Conservation (phyloP, 2,329 filamentous ascomycete species). For the Fonsecaea pedrosoi region DNA sequence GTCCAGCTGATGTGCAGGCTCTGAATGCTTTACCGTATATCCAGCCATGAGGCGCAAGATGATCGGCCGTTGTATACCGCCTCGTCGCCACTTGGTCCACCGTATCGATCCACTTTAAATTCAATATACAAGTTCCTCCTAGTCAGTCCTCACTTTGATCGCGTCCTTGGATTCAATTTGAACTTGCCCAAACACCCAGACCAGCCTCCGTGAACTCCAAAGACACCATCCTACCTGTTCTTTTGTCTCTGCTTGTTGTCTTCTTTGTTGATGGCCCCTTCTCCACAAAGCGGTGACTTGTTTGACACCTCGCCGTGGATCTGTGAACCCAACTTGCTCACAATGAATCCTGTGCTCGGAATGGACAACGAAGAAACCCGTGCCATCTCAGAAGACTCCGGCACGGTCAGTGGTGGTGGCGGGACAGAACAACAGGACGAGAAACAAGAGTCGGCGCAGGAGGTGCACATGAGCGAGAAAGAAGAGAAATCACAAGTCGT, state of each 20-base stretch:
- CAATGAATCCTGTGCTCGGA: not conserved
- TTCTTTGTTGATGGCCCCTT: not conserved
- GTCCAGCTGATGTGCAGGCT: too few relatives aligned
- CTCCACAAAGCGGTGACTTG: not conserved
- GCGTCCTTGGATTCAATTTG: too few relatives aligned
- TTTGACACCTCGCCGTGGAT: not conserved
- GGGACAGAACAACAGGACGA: not conserved
- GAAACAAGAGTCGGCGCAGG: not conserved
- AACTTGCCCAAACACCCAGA: too few relatives aligned
- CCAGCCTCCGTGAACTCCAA: too few relatives aligned
- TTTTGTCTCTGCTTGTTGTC: not conserved
- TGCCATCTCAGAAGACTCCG: not conserved
- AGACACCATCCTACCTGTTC: not conserved
- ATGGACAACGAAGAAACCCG: not conserved
- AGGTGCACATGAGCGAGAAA: not conserved
- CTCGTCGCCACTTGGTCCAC: too few relatives aligned
- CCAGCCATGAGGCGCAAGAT: too few relatives aligned
- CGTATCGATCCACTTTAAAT: too few relatives aligned
- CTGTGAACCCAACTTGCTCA: not conserved
- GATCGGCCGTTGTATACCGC: too few relatives aligned
- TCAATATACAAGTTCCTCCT: too few relatives aligned
- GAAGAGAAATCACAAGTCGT: not conserved
- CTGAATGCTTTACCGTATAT: too few relatives aligned
- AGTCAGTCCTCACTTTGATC: too few relatives aligned
- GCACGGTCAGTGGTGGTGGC: not conserved